Evolutionary conservation across 2,329 filamentous ascomycete species (phyloP).

Genomic region (Camillea tinctor): DNA sequence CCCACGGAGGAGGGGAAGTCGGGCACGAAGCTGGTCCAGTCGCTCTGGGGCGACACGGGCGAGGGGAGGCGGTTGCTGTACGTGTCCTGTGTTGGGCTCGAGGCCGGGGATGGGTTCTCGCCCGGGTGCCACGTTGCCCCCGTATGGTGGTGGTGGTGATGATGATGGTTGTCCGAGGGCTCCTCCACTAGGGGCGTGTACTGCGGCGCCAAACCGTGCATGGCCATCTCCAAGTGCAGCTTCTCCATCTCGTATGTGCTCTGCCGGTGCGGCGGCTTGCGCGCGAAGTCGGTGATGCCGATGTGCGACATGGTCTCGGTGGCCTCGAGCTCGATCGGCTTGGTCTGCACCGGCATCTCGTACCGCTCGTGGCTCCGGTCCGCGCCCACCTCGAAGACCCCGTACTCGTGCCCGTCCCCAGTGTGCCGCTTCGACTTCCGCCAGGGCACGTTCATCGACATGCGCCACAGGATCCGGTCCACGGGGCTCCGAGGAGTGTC

Average conservation of each 20-base stretch:
- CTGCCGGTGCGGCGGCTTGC: constrained; percentile 38
- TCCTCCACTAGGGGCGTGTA: constrained; percentile 43
- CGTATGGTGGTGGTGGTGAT: background rate
- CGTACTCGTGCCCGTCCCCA: constrained; percentile 20
- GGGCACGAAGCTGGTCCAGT: constrained; percentile 38
- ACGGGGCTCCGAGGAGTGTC: constrained; percentile 37
- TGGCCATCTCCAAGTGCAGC: constrained; percentile 50
- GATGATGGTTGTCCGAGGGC: constrained; percentile 6
- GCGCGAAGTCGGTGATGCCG: constrained; percentile 41
- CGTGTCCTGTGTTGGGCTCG: constrained; percentile 36
- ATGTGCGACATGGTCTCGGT: constrained; percentile 38
- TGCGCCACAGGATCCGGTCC: constrained; percentile 43
- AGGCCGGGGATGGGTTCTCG: constrained; percentile 26
- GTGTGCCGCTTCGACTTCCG: constrained; percentile 31
- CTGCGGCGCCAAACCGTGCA: constrained; percentile 49
- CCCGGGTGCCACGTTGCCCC: background rate
- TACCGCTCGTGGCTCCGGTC: constrained; percentile 50
- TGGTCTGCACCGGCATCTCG: constrained; percentile 47
- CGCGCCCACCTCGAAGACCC: constrained; percentile 41
- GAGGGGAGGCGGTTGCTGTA: constrained; percentile 44
- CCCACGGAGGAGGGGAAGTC: constrained; percentile 45
- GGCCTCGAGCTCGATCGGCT: constrained; percentile 51
- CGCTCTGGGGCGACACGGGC: constrained; percentile 47
- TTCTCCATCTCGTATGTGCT: constrained; percentile 51
- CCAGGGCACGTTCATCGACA: constrained; percentile 34